Percentiles rank a stretch among this genome's conserved stretches.
Evolutionary conservation across 192 early-diverging fungal genomes (phyloP).

Genomic region (Backusella australiensis): DNA sequence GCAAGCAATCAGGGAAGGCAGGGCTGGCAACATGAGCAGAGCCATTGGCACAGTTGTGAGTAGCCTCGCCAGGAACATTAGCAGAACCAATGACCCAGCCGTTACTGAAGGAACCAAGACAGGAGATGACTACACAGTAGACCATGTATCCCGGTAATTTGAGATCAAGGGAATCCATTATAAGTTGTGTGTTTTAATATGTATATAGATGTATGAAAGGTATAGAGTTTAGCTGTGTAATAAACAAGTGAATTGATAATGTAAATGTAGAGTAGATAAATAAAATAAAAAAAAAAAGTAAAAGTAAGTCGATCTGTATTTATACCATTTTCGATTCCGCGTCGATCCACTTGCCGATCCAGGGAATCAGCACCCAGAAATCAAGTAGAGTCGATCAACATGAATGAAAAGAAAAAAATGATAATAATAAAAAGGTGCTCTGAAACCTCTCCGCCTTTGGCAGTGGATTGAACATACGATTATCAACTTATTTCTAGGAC

Average conservation of each 20-base stretch:
- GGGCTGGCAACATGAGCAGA: neutral
- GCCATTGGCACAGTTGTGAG: slow-evolving; percentile 19
- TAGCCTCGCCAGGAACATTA: slow-evolving; percentile 39
- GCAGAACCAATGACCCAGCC: slow-evolving; percentile 45
- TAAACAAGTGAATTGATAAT: neutral
- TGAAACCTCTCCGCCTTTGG: neutral
- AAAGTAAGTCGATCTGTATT: neutral
- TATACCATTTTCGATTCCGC: neutral
- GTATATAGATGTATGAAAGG: neutral
- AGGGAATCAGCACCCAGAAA: neutral
- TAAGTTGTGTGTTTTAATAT: neutral
- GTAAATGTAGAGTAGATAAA: neutral
- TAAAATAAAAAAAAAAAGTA: neutral
- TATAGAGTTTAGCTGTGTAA: neutral
- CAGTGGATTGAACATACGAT: neutral
- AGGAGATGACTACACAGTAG: slow-evolving; percentile 34
- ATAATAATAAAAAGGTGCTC: neutral
- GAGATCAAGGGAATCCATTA: slow-evolving; percentile 41
- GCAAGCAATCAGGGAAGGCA: slow-evolving; percentile 28
- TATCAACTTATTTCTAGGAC: neutral
- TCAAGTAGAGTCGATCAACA: neutral
- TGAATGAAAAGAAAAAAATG: neutral
- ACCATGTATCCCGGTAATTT: slow-evolving; percentile 41
- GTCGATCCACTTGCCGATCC: neutral
- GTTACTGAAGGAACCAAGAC: slow-evolving; percentile 37